phyloP scores from a whole-genome alignment of 169 alveolate genomes.

The Pseudocohnilembus persalinus region DNA sequence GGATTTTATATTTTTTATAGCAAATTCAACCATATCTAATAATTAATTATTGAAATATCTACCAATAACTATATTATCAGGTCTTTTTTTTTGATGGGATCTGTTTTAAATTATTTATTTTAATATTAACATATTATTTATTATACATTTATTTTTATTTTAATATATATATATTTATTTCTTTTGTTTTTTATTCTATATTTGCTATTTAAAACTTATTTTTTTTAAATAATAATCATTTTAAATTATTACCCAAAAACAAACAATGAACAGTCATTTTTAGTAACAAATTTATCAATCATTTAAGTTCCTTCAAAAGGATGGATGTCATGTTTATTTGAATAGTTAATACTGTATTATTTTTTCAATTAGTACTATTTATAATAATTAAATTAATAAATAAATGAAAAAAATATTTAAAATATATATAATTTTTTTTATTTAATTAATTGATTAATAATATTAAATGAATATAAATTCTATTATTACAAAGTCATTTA shows the following conservation, averaged over 20 bases:
- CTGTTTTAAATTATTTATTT: background rate
- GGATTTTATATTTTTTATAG: constrained; percentile 53
- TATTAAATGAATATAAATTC: background rate
- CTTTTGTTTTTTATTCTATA: too few species aligned
- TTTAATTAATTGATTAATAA: background rate
- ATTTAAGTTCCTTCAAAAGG: constrained; percentile 56
- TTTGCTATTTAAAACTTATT: too few species aligned
- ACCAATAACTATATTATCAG: constrained; percentile 69
- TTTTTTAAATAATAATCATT: background rate
- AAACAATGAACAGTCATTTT: constrained; percentile 59
- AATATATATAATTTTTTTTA: too few species aligned
- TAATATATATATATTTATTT: too few species aligned
- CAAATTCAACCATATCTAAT: constrained; percentile 74
- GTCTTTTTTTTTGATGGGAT: constrained; percentile 70
- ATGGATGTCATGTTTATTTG: constrained; percentile 56
- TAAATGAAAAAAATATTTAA: constrained; percentile 13
- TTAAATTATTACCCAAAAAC: constrained; percentile 42
- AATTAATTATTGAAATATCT: constrained; percentile 59
- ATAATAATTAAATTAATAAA: background rate
- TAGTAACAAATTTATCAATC: constrained; percentile 61
- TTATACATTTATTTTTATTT: too few species aligned
- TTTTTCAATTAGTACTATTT: constrained; percentile 41
- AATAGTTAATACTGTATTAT: constrained; percentile 18
- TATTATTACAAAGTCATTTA: constrained; percentile 24
- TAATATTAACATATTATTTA: too few species aligned